Evolutionary conservation across 2,329 filamentous ascomycete genomes (phyloP), one percentile per base, ranked within the genome.

Genomic region (Clarireedia monteithiana): DNA sequence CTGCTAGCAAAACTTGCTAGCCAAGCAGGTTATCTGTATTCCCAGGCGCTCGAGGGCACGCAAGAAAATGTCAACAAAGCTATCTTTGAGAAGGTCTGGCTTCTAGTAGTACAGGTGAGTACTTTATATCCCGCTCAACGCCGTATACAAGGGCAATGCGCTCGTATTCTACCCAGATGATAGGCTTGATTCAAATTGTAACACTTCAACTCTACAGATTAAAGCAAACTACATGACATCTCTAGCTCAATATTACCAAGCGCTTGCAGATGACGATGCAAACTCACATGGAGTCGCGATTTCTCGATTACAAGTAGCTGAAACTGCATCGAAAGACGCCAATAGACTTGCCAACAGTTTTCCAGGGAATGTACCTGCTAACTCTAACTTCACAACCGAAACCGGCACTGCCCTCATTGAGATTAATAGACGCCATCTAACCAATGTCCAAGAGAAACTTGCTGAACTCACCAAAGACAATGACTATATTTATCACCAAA

Each of bases 401-500:
- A 88, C 89, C 2, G 88, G 89, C 0, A 67, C 78, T 0, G 78
- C 84, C 52, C 73, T 99, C 38, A 75, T 82, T n/a, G 91, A 95
- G 36, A 81, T 95, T 61, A 85, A 89, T 15, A 95, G 90, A 70
- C 83, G 91, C 59, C 92, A 97, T 65, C 73, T 88, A 27, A 78
- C 87, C 0, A 86, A 83, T 34, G 86, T 96, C 3, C 88, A 95
- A 68, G 88, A 92, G 59, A 91, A 88, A 69, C 75, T 96, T 23
- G 76, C 77, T 17, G 85, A 89, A 59, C 79, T 91, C 50, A 78
- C 81, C 63, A 96, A 95, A 67, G 94, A 99, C 71, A 99, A 99
- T 64, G 94, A 99, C 69, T 97, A 94, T 71, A 96, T 99, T 69
- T 99, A 99, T 68, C 94, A 99, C 69, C 90, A 97, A 64, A 85